Base-by-base conservation (phyloP, 192 early-diverging fungal species). In the Nowakowskiella sp. region DNA sequence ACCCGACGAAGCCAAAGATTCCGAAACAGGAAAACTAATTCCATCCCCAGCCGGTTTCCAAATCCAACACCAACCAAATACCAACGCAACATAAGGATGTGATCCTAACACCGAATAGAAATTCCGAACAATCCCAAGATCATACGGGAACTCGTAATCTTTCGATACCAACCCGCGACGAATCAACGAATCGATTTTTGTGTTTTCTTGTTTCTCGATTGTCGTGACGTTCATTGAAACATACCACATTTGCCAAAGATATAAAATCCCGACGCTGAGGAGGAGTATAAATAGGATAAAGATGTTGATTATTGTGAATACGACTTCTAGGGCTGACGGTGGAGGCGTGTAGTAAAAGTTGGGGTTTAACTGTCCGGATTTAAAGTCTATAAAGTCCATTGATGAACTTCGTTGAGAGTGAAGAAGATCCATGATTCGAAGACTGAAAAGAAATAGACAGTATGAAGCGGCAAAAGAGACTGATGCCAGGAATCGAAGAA, bases 21-120 rank as follows among this genome's bases (percentile, higher is more conserved):
- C n/a, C n/a, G n/a, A n/a, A 27, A 91, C 76, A 5, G 73, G 59
- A 60, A 82, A 90, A 22, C 70, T 50, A 6, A 88, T 58, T 6
- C 93, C 93, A 19, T 80, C 74, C 29, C 86, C 85, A 4, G 45
- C 28, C 47, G 74, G 65, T 1, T 36, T 46, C 54, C 74, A 66
- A 13, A 91, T 90, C 62, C 85, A 62, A 61, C 82, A 78, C 94
- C 91, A 97, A n/a, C n/a, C 2, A 89, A 61, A 56, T n/a, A 88
- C 26, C 64, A 51, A 25, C 53, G 24, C 44, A 34, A 22, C n/a
- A n/a, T n/a, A n/a, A n/a, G n/a, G n/a, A n/a, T n/a, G n/a, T n/a
- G n/a, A n/a, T 3, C 76, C 94, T 45, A 97, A 76, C 9, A 94
- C 77, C 8, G 72, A 53, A 46, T 77, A 68, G 26, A 93, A 66